Base-by-base conservation (phyloP, 2,329 filamentous ascomycete species). In the Penicillium sp. region DNA sequence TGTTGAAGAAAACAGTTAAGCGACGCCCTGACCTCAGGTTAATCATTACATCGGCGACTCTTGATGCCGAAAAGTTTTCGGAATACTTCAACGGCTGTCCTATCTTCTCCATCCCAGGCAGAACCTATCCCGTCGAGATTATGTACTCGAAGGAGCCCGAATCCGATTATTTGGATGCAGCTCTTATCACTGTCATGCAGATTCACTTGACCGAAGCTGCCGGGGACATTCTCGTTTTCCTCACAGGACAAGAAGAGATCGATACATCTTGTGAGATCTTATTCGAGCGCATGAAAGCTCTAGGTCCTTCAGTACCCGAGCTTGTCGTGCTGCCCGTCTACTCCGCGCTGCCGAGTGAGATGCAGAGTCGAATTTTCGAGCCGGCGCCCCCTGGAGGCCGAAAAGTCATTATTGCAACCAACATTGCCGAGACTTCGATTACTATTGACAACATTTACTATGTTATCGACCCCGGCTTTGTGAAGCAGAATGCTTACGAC, bases 401-500 rank as follows among this genome's bases (percentile, higher is more conserved):
- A 49, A 99, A 99, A 73, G 91, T 97, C 1, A 91, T 99, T 52
- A 96, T 99, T 68, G 94, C 94, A 2, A 99, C 94, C 29, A 99
- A 99, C 64, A 99, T 99, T 66, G 94, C 94, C 1, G 94, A 99
- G 69, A 99, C 94, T 0, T 96, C 91, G 48, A 94, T 99, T 67
- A 99, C 94, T 0, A 97, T 99, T 59, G 94, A 99, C 68, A 89
- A 93, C 42, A 96, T 99, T 60, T 97, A 93, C 76, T 97, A 96
- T 67, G 95, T 99, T 15, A 87, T 99, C 13, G 94, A 99, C 65
- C 92, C 94, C 2, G 94, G 94, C 1, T 99, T 97, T 62, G 93
- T 97, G 55, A 99, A 99, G 77, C 92, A 97, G 68, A 97, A 94
- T 61, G 92, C 90, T 1, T 99, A 97, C 68, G 93, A 99, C 67